These are phyloP conservation scores for Colletotrichum tofieldiae DNA, from an alignment of 2,329 filamentous ascomycete genomes.

Conservation along the genomic window DNA sequence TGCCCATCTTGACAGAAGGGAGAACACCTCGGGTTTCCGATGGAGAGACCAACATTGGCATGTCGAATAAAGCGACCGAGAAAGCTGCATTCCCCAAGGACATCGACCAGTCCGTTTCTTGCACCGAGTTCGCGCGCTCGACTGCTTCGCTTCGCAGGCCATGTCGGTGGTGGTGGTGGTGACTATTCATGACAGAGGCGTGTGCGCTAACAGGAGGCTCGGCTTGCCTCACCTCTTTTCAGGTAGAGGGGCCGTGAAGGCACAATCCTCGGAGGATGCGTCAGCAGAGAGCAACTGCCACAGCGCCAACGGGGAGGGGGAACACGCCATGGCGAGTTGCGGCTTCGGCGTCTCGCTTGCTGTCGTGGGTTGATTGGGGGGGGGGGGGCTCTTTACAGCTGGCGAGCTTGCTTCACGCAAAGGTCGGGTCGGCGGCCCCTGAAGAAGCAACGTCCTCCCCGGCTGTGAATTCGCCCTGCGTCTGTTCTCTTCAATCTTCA, in stretches of 20 bases:
- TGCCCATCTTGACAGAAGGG: not conserved
- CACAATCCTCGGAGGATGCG: conserved; percentile 21
- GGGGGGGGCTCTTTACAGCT: conserved; percentile 15
- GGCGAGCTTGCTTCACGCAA: not conserved
- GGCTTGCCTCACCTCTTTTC: conserved; percentile 16
- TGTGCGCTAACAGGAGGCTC: not conserved
- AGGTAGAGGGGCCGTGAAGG: conserved; percentile 21
- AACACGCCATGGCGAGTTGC: not conserved
- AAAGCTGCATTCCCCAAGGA: conserved; percentile 13
- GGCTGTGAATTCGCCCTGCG: conserved; percentile 20
- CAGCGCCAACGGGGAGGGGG: not conserved
- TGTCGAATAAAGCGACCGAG: not conserved
- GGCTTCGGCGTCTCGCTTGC: not conserved
- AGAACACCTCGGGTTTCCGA: not conserved
- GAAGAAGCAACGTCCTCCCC: conserved; percentile 34
- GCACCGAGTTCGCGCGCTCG: not conserved
- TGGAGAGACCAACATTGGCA: not conserved
- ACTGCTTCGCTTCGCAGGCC: too few relatives aligned
- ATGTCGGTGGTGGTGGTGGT: not conserved
- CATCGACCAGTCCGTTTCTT: not conserved
- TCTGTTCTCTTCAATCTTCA: conserved; percentile 25
- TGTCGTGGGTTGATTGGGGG: conserved; percentile 30
- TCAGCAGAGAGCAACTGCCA: conserved; percentile 21
- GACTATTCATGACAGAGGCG: conserved; percentile 1
- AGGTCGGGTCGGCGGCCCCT: conserved; percentile 1